phyloP scores from a whole-genome alignment of 352 stramenopile genomes.

The Stramenopiles sp. region DNA sequence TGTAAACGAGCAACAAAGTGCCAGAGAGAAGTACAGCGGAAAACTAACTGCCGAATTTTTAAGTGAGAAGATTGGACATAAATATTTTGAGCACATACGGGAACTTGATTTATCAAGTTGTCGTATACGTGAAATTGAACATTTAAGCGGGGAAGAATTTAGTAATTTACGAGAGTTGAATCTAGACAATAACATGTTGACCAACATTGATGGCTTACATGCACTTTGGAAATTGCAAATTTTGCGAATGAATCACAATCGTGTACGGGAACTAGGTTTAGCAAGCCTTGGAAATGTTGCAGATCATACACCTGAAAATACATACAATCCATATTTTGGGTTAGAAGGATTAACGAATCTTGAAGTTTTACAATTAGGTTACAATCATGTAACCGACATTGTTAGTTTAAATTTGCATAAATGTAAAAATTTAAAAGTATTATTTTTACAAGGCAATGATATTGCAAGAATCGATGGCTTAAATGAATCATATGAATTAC shows the following conservation, averaged over 20 bases:
- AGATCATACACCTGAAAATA: slow-evolving; percentile 22
- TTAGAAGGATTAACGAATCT: slow-evolving; percentile 36
- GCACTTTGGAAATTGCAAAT: slow-evolving; percentile 33
- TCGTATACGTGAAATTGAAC: slow-evolving; percentile 39
- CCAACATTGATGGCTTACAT: slow-evolving; percentile 34
- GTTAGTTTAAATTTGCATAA: slow-evolving; percentile 36
- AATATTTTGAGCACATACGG: slow-evolving; percentile 27
- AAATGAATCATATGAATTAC: slow-evolving; percentile 33
- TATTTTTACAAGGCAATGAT: slow-evolving; percentile 50
- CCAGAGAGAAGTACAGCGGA: slow-evolving; percentile 59
- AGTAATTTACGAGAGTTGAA: slow-evolving; percentile 41
- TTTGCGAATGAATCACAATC: slow-evolving; percentile 48
- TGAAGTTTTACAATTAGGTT: slow-evolving; percentile 39
- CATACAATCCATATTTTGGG: slow-evolving; percentile 25
- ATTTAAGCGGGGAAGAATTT: slow-evolving; percentile 31
- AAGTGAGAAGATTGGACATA: slow-evolving; percentile 39
- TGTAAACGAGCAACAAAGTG: slow-evolving; percentile 41
- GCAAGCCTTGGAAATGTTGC: slow-evolving; percentile 13
- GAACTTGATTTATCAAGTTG: slow-evolving; percentile 23
- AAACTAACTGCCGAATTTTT: slow-evolving; percentile 57
- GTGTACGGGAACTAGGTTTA: slow-evolving; percentile 33
- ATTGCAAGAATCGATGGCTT: slow-evolving; percentile 42
- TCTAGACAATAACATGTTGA: slow-evolving; percentile 57
- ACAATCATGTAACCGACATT: slow-evolving; percentile 57
- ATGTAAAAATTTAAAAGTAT: slow-evolving; percentile 36